Base-by-base conservation (phyloP, 371 early-diverging fungal genomes). In the Mortierella sp. region DNA sequence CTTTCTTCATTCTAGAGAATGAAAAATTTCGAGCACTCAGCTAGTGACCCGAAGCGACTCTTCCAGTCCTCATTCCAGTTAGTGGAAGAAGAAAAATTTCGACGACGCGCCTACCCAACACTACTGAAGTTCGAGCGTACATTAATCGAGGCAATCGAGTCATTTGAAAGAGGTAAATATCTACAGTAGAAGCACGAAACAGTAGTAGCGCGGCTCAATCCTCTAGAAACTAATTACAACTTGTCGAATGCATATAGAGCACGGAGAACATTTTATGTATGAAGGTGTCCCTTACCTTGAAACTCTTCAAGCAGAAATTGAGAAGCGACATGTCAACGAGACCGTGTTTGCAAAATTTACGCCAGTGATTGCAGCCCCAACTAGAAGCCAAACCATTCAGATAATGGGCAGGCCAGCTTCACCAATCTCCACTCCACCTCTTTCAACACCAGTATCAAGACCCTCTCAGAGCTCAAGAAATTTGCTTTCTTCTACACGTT, bases 1-100 rank as follows among this genome's bases (percentile, higher is more conserved):
- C 23, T 28, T 40, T 59, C 31, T 26, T 65, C 2, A 29, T 23
- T 78, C 17, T 58, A 89, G 87, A 87, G 87, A 80, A 95, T 96
- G 94, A 87, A 89, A 57, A 91, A 92, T 13, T 96, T 97, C 86
- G 97, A 97, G 80, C 90, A 90, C 66, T 88, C 88, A 0, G 98
- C 98, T 1, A 92, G 92, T 1, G 96, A 97, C 72, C 96, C 96
- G 3, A 85, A 86, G 56, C 85, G 98, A 29, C 83, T 97, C 17
- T 95, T 95, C 69, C 89, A 90, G 66, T 86, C 91, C 12, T 94
- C 94, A 0, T 95, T 96, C 75, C 94, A 92, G 71, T 83, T 97
- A 32, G 67, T 91, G 28, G 94, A 94, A 76, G 96, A 97, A 82
- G 97, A 96, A 63, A 91, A 92, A 75, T 96, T 94, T 87, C 83